These are phyloP conservation scores for Phyllosticta citriasiana DNA, from an alignment of 2,329 filamentous ascomycete genomes.

Conservation along the genomic window DNA sequence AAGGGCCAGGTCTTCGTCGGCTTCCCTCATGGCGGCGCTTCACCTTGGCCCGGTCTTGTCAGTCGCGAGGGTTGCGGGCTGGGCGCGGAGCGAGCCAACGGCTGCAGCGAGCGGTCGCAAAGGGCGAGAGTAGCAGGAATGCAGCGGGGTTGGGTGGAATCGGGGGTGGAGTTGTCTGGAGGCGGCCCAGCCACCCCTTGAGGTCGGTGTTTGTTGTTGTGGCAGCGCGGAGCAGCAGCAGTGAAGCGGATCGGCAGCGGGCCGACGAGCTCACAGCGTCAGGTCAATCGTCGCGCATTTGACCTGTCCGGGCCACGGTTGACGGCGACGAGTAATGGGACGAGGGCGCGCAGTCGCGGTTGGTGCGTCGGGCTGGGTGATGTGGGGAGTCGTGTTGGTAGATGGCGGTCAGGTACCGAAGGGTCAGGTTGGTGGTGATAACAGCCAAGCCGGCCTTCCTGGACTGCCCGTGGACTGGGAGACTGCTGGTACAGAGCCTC, in stretches of 20 bases:
- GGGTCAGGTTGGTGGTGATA: not conserved
- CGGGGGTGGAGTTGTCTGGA: conserved; percentile 1
- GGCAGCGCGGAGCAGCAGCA: not conserved
- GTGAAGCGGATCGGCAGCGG: conserved; percentile 3
- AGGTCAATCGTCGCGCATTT: not conserved
- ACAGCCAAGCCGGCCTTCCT: no score
- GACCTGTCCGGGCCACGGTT: not conserved
- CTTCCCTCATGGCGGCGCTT: not conserved
- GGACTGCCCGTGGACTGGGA: no score
- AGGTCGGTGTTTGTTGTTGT: conserved; percentile 1
- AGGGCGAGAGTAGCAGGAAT: not conserved
- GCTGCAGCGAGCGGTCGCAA: not conserved
- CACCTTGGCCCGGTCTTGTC: not conserved
- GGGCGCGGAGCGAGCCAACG: conserved; percentile 1
- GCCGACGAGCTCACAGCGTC: not conserved
- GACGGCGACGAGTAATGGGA: not conserved
- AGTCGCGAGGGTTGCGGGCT: conserved; percentile 3
- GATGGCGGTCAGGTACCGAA: not conserved
- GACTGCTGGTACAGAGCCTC: no score
- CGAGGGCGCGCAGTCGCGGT: not conserved
- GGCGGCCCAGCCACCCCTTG: conserved; percentile 10
- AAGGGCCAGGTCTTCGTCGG: conserved; percentile 6
- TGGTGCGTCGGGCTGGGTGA: not conserved
- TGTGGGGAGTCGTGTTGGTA: not conserved
- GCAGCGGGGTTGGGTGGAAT: conserved; percentile 1